phyloP scores from a whole-genome alignment of 1,284 basidiomycete genomes.

The Rhodotorula sp. region DNA sequence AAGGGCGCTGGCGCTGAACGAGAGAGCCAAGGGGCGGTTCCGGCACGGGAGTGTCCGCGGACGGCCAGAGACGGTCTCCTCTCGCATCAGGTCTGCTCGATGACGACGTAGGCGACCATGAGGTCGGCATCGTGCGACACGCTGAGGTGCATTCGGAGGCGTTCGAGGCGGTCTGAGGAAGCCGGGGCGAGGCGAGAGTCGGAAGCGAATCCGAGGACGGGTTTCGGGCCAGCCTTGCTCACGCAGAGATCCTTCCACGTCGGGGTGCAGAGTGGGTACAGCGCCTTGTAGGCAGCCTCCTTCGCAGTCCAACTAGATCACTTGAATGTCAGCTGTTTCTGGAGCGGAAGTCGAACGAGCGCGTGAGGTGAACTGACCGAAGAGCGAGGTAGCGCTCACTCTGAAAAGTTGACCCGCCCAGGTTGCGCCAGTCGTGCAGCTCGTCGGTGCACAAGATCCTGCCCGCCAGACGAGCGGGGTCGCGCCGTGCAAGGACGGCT shows the following conservation, averaged over 20 bases:
- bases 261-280: slow-evolving; percentile 34
- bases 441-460: slow-evolving; percentile 37
- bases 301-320: slow-evolving; percentile 47
- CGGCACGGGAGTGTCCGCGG: background rate
- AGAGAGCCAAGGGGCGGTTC: too few relatives aligned
- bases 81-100: background rate
- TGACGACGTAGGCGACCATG: slow-evolving; percentile 41
- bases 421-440: slow-evolving; percentile 3
- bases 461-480: slow-evolving; percentile 31
- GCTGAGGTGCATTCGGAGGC: slow-evolving; percentile 31
- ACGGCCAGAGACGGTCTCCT: background rate
- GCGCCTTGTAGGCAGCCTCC: slow-evolving; percentile 49
- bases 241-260: slow-evolving; percentile 45
- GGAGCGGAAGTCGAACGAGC: too few relatives aligned
- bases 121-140: slow-evolving; percentile 43
- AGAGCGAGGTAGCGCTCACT: slow-evolving; percentile 32
- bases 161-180: too few relatives aligned
- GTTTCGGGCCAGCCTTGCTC: slow-evolving; percentile 22
- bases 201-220: slow-evolving; percentile 10
- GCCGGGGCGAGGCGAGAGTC: background rate
- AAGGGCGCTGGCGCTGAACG: too few relatives aligned
- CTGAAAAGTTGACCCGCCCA: background rate
- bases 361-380: too few relatives aligned
- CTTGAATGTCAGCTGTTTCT: background rate
- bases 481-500: slow-evolving; percentile 24